Conservation (phyloP, 2,329 filamentous ascomycete species). For the Aspergillus chevalieri region DNA sequence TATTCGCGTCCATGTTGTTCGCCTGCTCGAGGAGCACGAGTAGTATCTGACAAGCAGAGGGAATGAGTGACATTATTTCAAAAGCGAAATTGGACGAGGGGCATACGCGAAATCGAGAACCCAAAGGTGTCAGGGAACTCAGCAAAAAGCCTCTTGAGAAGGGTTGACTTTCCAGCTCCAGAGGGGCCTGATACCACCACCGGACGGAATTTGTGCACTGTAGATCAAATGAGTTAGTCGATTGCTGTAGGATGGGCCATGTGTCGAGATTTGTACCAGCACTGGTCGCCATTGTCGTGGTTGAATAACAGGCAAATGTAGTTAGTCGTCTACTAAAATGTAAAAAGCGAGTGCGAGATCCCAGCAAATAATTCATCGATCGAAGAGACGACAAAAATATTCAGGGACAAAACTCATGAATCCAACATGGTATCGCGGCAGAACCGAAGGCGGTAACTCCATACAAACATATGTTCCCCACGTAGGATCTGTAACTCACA, state of each 20-base stretch:
- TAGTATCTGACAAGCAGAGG: constrained; percentile 57
- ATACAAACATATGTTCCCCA: neutral
- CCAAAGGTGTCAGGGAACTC: constrained; percentile 39
- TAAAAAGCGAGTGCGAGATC: constrained; percentile 5
- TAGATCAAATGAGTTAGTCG: constrained; percentile 2
- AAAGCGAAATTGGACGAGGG: constrained; percentile 3
- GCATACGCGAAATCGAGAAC: constrained; percentile 37
- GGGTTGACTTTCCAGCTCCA: constrained; percentile 38
- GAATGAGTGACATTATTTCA: neutral
- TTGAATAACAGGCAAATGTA: constrained; percentile 1
- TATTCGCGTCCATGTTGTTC: constrained; percentile 76
- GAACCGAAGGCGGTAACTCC: constrained; percentile 13
- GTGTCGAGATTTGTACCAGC: constrained; percentile 13
- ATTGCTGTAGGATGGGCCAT: neutral
- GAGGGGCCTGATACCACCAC: constrained; percentile 39
- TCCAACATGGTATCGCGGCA: constrained; percentile 6
- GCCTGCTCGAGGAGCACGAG: constrained; percentile 65
- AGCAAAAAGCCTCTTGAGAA: constrained; percentile 37
- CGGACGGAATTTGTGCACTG: constrained; percentile 30
- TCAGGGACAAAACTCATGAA: neutral
- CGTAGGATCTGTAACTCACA: too few species aligned
- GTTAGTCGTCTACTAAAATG: neutral
- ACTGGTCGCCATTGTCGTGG: constrained; percentile 19
- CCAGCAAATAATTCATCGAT: constrained; percentile 17
- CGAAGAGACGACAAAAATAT: neutral